Evolutionary conservation across 768 basidiomycete species (phyloP), one percentile per base, ranked within the genome.

Genomic region (Pleurotus salmoneostramineus): DNA sequence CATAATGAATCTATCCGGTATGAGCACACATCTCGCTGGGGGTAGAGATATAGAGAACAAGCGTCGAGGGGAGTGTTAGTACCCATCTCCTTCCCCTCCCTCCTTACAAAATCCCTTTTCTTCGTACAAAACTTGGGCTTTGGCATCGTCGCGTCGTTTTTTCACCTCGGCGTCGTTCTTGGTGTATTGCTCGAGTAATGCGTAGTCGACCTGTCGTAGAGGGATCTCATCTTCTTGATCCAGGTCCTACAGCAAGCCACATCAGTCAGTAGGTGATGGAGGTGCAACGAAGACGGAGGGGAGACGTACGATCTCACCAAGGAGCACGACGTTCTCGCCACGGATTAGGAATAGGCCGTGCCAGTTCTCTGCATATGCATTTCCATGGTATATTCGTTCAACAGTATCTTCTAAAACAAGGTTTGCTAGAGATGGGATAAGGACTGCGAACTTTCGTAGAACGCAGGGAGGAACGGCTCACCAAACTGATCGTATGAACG

Each of bases 401-500:
- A 95, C 85, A 8, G 95, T 95, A 70, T 94, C 91, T 72, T 98
- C 95, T 45, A 98, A 81, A 6, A 99, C 94, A 64, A 99, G 89
- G 73, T 99, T 99, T 63, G 97, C 97, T 99, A 66, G 45, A 51
- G 40, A n/a, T 42, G 40, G 1, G 40, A 2, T n/a, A 2, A 42
- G 8, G 40, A n/a, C 10, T 50, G 56, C 27, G 56, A n/a, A n/a
- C n/a, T n/a, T 46, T 43, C 40, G 48, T 61, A 49, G 33, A 56
- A 17, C 47, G 27, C 35, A 42, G 1, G 1, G 49, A 56, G 21
- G 56, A 54, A 46, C 54, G 33, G 27, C 87, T 66, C 72, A 98
- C 97, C 97, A 65, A 98, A 99, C 68, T 99, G 97, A 78, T 99
- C 97, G 71, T 99, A 99, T 17, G 94, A 96, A 57, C 97, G 80